These are phyloP conservation scores for Ogataea kodamae DNA, from an alignment of 805 yeast genomes.

Conservation along the genomic window DNA sequence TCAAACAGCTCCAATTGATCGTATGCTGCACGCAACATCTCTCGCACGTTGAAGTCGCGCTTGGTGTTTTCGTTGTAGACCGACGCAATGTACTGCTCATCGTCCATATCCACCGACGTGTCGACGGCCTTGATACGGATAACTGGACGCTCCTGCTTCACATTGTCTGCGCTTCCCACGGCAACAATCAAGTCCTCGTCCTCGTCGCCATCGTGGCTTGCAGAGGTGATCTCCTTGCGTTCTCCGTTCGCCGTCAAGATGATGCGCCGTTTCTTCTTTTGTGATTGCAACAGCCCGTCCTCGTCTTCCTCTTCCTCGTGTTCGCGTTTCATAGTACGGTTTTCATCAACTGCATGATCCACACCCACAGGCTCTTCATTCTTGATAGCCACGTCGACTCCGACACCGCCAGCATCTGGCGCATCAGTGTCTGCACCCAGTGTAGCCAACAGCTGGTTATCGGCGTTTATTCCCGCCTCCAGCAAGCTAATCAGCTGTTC, in stretches of 20 bases:
- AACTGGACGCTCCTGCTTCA: constrained; percentile 5
- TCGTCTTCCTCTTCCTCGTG: constrained; percentile 22
- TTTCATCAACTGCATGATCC: background rate
- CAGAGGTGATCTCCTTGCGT: constrained; percentile 20
- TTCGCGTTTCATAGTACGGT: constrained; percentile 3
- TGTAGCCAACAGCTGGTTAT: constrained; percentile 23
- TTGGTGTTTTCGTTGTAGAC: constrained; percentile 29
- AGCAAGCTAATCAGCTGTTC: constrained; percentile 39
- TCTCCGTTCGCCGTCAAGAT: constrained; percentile 22
- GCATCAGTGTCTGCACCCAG: constrained; percentile 15
- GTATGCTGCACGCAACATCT: constrained; percentile 20
- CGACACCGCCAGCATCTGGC: constrained; percentile 6
- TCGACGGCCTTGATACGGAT: background rate
- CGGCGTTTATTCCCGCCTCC: constrained; percentile 29
- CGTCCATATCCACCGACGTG: background rate
- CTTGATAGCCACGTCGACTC: constrained; percentile 8
- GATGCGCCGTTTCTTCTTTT: constrained; percentile 21
- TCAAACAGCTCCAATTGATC: constrained; percentile 24
- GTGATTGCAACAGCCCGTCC: constrained; percentile 15
- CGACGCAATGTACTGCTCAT: constrained; percentile 37
- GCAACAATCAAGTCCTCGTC: constrained; percentile 15
- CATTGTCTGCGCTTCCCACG: constrained; percentile 4
- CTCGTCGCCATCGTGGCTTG: constrained; percentile 13
- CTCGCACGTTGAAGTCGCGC: constrained; percentile 20
- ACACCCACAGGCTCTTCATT: constrained; percentile 10